Evolutionary conservation across 2,329 filamentous ascomycete species (phyloP).

Genomic region (Aspergillus eucalypticola): DNA sequence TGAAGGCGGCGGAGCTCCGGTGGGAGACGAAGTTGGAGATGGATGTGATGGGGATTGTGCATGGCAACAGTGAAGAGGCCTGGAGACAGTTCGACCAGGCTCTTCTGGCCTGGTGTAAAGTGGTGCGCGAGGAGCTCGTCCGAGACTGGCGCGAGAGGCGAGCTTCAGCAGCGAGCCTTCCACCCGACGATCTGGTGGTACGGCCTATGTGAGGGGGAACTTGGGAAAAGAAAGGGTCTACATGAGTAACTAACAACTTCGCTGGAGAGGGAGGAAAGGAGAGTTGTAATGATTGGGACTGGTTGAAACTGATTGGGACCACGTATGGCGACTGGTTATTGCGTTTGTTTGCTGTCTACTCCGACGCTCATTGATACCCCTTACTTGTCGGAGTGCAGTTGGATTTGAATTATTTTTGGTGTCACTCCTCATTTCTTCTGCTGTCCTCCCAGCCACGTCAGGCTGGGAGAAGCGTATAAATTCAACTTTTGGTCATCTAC

Average conservation of each 20-base stretch:
- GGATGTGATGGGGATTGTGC: conserved; percentile 83
- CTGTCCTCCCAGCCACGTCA: neutral
- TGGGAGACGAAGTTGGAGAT: conserved; percentile 85
- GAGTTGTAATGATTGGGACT: neutral
- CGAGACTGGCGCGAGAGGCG: conserved; percentile 61
- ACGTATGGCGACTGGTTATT: conserved; percentile 2
- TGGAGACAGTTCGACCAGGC: conserved; percentile 85
- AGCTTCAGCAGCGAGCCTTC: conserved; percentile 19
- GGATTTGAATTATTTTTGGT: neutral
- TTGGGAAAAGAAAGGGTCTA: neutral
- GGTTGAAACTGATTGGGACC: neutral
- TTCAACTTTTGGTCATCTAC: neutral
- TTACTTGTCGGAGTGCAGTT: conserved; percentile 5
- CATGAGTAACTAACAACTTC: neutral
- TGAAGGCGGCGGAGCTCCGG: conserved; percentile 89
- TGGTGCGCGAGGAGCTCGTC: conserved; percentile 76
- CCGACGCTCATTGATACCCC: conserved; percentile 5
- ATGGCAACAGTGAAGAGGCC: conserved; percentile 63
- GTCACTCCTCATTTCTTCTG: neutral
- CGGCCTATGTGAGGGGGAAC: conserved; percentile 1
- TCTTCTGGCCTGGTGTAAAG: conserved; percentile 77
- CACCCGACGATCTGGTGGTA: conserved; percentile 22
- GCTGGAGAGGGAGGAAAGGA: neutral
- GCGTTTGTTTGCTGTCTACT: conserved; percentile 10
- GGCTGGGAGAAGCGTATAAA: neutral